Evolutionary conservation across 495 filamentous ascomycete genomes (phyloP), one percentile per base, ranked within the genome.

Genomic region (Penicillium crystallinum): DNA sequence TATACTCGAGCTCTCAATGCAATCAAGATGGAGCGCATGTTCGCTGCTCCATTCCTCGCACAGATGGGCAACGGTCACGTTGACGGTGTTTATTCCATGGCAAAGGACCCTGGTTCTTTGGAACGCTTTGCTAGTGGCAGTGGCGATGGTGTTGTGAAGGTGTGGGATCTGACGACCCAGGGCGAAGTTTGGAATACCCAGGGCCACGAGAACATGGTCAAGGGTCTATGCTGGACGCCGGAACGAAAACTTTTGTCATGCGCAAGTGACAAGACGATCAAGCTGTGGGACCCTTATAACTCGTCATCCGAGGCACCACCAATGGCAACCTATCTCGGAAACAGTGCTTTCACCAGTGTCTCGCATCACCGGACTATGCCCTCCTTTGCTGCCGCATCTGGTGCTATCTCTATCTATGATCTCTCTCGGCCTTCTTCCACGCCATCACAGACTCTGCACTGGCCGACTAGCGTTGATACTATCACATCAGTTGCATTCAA

Each of bases 1-100:
- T 97, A 97, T 64, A 89, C 86, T 7, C 77, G 88, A 45, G 88
- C 89, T 23, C 79, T 91, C 59, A 97, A 91, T 82, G 91, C 91
- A 7, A 88, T 88, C 42, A 98, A 98, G 61, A 68, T 98, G 46
- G 89, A 97, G 69, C 86, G 93, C 56, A 91, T 98, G 83, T 97
- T 97, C 64, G 92, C 93, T 18, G 84, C 89, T 46, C 93, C 93
- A 4, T 98, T 98, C 65, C 71, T 98, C 36, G 86, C 76, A 0
- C 88, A 96, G 59, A 80, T 98, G 45, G 92, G 91, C 25, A 81
- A 81, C 42, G 93, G 93, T 25, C 93, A 98, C 72, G 88, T 97
- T 12, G 93, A 98, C 67, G 93, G 93, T 39, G 89, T 98, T 5
- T 89, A 89, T 65, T 75, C 78, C 8, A 77, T 89, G 65, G 79